Percentiles rank a stretch among this genome's conserved stretches.
These are phyloP conservation scores for Rhytidiadelphus loreus DNA, from an alignment of 225 moss, liverwort and hornwort species.

Conservation along the genomic window DNA sequence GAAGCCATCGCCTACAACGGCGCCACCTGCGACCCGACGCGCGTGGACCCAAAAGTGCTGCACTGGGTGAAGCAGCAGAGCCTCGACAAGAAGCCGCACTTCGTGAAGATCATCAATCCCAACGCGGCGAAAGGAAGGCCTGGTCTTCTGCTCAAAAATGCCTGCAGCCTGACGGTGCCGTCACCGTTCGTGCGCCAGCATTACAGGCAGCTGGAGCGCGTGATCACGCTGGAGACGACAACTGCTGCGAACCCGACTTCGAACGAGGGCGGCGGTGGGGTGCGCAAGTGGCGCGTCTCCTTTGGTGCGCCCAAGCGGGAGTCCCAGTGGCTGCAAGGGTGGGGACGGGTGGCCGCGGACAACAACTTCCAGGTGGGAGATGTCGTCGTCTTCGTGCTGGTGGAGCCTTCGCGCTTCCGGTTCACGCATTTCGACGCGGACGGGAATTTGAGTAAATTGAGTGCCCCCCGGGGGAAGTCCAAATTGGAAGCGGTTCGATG, in stretches of 20 bases:
- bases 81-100: background rate
- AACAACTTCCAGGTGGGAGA: conserved; percentile 1
- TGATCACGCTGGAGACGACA: background rate
- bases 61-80: background rate
- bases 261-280: background rate
- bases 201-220: background rate
- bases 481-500: background rate
- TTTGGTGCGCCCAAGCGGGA: background rate
- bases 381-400: conserved; percentile 6
- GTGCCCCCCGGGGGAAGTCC: background rate
- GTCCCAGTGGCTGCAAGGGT: conserved; percentile 7
- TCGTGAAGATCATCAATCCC: conserved; percentile 11
- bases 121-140: background rate
- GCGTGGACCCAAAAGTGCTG: conserved; percentile 4
- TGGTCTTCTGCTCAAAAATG: background rate
- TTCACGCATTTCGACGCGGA: background rate
- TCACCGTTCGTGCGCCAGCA: conserved; percentile 7
- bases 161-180: background rate
- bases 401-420: background rate
- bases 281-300: background rate
- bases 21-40: background rate
- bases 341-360: background rate
- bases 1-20: conserved; percentile 9
- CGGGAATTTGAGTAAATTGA: background rate
- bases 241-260: background rate